These are phyloP conservation scores for Ophiostoma triangulosporum DNA, from an alignment of 2,329 filamentous ascomycete species.

Conservation along the genomic window DNA sequence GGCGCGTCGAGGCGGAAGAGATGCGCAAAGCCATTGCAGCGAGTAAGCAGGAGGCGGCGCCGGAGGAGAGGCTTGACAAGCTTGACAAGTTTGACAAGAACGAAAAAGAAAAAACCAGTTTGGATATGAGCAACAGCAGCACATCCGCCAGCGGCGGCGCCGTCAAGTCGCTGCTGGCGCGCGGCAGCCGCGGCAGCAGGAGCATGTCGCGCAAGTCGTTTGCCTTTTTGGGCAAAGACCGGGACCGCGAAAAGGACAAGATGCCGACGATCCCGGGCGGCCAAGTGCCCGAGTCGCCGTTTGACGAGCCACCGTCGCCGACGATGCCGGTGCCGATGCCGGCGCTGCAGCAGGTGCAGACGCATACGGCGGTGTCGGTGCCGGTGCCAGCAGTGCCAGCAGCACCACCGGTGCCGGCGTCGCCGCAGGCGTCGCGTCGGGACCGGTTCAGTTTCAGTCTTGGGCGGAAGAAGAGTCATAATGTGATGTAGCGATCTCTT, in stretches of 20 bases:
- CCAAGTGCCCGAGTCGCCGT: constrained; percentile 3
- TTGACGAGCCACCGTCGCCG: neutral
- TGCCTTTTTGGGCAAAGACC: constrained; percentile 40
- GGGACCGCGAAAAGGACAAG: constrained; percentile 24
- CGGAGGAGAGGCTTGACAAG: constrained; percentile 24
- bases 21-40: constrained; percentile 49
- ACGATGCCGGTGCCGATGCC: neutral
- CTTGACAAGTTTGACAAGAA: constrained; percentile 15
- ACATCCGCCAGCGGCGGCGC: constrained; percentile 16
- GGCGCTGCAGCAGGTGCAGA: neutral
- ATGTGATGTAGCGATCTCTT: constrained; percentile 14
- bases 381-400: neutral
- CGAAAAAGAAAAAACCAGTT: neutral
- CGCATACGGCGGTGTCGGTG: neutral
- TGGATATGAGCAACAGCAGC: constrained; percentile 19
- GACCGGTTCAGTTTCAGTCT: constrained; percentile 54
- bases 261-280: neutral
- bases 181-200: constrained; percentile 60
- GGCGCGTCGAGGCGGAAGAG: constrained; percentile 46
- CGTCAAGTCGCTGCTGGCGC: constrained; percentile 38
- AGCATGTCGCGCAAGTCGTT: constrained; percentile 68
- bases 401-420: constrained; percentile 20
- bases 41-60: constrained; percentile 50
- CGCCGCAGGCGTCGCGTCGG: constrained; percentile 34
- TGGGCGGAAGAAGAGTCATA: constrained; percentile 57